Base-by-base conservation (phyloP, 2,329 filamentous ascomycete genomes). In the Fusarium albidum region DNA sequence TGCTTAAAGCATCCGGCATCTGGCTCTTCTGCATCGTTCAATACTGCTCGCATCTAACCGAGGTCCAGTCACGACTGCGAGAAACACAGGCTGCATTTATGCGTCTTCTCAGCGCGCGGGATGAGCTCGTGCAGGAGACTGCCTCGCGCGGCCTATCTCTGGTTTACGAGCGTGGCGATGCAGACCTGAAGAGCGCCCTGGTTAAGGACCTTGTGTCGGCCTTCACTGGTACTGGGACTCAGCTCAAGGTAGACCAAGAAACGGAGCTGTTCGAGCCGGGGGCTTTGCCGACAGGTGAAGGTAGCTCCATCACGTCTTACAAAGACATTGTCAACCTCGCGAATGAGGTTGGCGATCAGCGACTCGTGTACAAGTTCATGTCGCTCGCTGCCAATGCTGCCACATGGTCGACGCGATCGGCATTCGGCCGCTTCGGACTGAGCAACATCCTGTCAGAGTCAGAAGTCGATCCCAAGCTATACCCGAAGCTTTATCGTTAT, bases 351-450 rank as follows among this genome's bases (percentile, higher is more conserved):
- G 95, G 95, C 10, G 94, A 99, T 67, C 94, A 95, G 52, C 93
- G 90, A 64, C 79, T 99, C n/a, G 91, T 98, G 1, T 99, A 99
- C 77, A 92, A 93, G 56, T 98, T 99, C 76, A 99, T 99, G 95
- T 94, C 93, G 1, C 82, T 99, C 63, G 95, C 95, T 3, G 92
- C 92, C 2, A 96, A 97, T 68, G 96, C 96, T 40, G 92, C 93
- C 1, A 96, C 96, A 13, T 99, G 95, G 95, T 94, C 92, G 2
- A 96, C 92, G n/a, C 86, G 95, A 43, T 96, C 95, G 1, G 95
- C 95, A 0, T 98, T 99, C 73, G 95, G 95, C 3, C 85, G 92
- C 10, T 97, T 98, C 63, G 95, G 95, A 0, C 82, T 99, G 42
- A 96, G 92, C 71, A 95, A 85, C 62, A 94, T 99, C 56, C 83